Conservation (phyloP, 2,329 filamentous ascomycete genomes). For the Clonostachys chloroleuca region DNA sequence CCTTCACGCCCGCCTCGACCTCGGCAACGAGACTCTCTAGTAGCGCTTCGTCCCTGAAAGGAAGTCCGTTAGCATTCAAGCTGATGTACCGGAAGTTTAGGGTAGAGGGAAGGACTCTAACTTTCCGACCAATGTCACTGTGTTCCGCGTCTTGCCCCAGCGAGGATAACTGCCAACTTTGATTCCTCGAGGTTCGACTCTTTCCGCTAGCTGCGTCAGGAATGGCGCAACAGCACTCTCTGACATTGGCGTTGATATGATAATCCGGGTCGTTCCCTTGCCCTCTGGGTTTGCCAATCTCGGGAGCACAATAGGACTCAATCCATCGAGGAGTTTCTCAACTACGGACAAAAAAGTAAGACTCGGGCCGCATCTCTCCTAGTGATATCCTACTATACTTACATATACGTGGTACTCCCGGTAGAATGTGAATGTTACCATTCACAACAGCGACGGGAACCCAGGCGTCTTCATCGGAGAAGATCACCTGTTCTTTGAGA, state of each 20-base stretch:
- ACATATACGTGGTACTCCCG: constrained; percentile 82
- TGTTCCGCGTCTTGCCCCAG: constrained; percentile 85
- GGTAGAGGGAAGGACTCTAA: constrained; percentile 16
- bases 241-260: constrained; percentile 82
- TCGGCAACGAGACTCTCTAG: constrained; percentile 77
- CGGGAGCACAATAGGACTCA: constrained; percentile 68
- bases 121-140: constrained; percentile 78
- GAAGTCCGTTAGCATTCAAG: not conserved
- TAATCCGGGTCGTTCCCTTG: constrained; percentile 71
- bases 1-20: constrained; percentile 72
- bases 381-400: constrained; percentile 14
- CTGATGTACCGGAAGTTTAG: not conserved
- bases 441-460: constrained; percentile 87
- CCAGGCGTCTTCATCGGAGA: constrained; percentile 79
- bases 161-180: constrained; percentile 95
- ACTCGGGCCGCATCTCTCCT: not conserved
- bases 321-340: constrained; percentile 68
- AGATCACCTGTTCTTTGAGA: constrained; percentile 69
- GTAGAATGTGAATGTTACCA: constrained; percentile 88
- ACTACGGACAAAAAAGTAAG: constrained; percentile 34
- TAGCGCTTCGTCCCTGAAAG: constrained; percentile 61
- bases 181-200: constrained; percentile 70
- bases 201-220: constrained; percentile 72
- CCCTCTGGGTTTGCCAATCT: constrained; percentile 74
- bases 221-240: constrained; percentile 85